Conservation (phyloP, 2,329 filamentous ascomycete species). For the Colletotrichum spaethianum region DNA sequence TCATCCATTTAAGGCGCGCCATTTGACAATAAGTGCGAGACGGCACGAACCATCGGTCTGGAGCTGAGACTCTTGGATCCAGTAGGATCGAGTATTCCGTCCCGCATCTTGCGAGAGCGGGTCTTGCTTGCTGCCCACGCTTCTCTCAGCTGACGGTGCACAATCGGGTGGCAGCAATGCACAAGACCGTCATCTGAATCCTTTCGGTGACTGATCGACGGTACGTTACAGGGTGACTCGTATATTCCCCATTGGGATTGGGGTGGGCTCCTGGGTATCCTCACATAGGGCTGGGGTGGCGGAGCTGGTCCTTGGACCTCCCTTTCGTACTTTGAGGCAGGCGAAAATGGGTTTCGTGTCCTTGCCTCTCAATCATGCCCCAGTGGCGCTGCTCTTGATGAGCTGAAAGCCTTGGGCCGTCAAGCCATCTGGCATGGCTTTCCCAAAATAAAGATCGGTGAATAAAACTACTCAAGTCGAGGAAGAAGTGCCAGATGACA, state of each 20-base stretch:
- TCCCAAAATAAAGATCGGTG: background rate
- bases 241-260: conserved; percentile 11
- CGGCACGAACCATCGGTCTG: background rate
- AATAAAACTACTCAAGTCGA: background rate
- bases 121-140: conserved; percentile 2
- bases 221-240: conserved; percentile 6
- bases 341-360: background rate
- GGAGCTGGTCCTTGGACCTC: conserved; percentile 21
- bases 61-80: conserved; percentile 12
- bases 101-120: background rate
- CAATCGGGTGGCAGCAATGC: conserved; percentile 15
- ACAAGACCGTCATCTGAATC: conserved; percentile 26
- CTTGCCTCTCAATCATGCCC: background rate
- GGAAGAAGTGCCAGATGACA: background rate
- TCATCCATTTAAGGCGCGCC: conserved; percentile 14
- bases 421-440: background rate
- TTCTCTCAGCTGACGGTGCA: conserved; percentile 1
- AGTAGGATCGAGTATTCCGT: background rate
- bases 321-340: conserved; percentile 8
- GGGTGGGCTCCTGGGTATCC: background rate
- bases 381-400: background rate
- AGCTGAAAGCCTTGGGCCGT: background rate
- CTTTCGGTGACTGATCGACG: conserved; percentile 12
- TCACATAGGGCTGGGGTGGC: conserved; percentile 24
- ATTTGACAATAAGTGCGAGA: background rate